Evolutionary conservation across 345 rosid species (phyloP), one percentile per base, ranked within the genome.

Genomic region (Hevea brasiliensis): DNA sequence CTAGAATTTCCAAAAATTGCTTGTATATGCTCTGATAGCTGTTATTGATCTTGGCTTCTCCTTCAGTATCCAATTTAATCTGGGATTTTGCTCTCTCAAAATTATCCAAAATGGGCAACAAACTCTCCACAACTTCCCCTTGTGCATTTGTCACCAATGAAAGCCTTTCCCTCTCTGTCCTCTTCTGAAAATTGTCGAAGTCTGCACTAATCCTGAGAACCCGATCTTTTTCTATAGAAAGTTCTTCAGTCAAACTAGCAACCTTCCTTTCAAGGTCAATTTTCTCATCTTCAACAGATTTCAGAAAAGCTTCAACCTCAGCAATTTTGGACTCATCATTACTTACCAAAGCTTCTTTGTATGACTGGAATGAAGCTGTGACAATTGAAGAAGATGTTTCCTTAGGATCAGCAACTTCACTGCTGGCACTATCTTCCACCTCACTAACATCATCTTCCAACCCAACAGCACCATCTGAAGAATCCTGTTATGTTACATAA

Each of bases 11-110:
- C 17, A 85, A 63, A 53, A 95, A 89, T 77, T 95, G 99, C 84
- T 92, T 92, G 79, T 87, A 92, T 78, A 92, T 92, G 82, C 90
- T 91, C 87, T 95, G 99, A 64, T 95, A 95, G 87, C 97, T 92
- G 64, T 81, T 88, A 50, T 80, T 91, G 73, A 95, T 88, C 85
- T 82, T 92, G 87, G 89, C 96, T 82, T 92, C 99, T 81, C 90
- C 97, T 79, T 92, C 97, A 9, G 91, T 84, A 72, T 85, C 96
- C 65, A 85, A 85, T 83, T 95, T 95, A 61, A 92, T 83, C 70
- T 95, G 99, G 61, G 84, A 59, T 81, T 91, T 92, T 61, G 99
- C 99, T 85, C 99, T 89, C 85, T 92, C 97, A 71, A 95, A 95
- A 81, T 91, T 92, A 83, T 95, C 99, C 84, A 92, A 77, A 73